Percentiles rank a stretch among this genome's conserved stretches.
These are phyloP conservation scores for Zostera marina DNA, from an alignment of 116 monocot genomes.

Conservation along the genomic window DNA sequence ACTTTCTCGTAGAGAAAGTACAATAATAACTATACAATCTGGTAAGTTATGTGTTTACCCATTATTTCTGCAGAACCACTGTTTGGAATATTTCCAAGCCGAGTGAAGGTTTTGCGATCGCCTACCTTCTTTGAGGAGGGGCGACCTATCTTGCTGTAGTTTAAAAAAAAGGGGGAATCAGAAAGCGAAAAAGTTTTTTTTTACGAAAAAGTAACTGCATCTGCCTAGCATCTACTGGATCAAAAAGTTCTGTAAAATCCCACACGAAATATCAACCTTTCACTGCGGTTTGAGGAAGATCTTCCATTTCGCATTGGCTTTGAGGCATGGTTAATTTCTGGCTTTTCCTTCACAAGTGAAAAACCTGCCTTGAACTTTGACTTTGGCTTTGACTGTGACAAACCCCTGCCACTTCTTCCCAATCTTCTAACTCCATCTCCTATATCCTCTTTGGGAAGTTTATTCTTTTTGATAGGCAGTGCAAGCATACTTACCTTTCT, in stretches of 20 bases:
- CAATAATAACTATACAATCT: not conserved
- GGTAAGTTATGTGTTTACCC: slow-evolving; percentile 16
- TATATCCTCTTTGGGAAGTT: slow-evolving; percentile 42
- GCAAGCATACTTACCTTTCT: slow-evolving; percentile 15
- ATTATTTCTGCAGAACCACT: slow-evolving; percentile 26
- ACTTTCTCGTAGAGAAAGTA: not conserved
- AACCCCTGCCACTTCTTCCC: slow-evolving; percentile 56
- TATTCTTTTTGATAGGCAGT: slow-evolving; percentile 54
- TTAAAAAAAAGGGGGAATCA: not conserved
- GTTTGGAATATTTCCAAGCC: slow-evolving; percentile 24
- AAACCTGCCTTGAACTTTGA: slow-evolving; percentile 29
- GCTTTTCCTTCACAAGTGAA: slow-evolving; percentile 39
- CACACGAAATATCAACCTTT: slow-evolving; percentile 34
- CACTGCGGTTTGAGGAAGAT: slow-evolving; percentile 39
- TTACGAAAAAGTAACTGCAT: not conserved
- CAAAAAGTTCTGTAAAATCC: not conserved
- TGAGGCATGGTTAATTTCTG: slow-evolving; percentile 27
- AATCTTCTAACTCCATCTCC: slow-evolving; percentile 66
- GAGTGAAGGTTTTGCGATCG: slow-evolving; percentile 53
- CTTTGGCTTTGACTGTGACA: slow-evolving; percentile 32
- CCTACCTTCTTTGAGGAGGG: slow-evolving; percentile 67
- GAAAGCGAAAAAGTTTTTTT: too few relatives aligned
- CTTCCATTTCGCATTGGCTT: slow-evolving; percentile 50
- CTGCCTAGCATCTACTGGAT: not conserved
- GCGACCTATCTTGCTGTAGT: slow-evolving; percentile 52